Conservation (phyloP, 192 early-diverging fungal species). For the Phycomyces nitens region DNA sequence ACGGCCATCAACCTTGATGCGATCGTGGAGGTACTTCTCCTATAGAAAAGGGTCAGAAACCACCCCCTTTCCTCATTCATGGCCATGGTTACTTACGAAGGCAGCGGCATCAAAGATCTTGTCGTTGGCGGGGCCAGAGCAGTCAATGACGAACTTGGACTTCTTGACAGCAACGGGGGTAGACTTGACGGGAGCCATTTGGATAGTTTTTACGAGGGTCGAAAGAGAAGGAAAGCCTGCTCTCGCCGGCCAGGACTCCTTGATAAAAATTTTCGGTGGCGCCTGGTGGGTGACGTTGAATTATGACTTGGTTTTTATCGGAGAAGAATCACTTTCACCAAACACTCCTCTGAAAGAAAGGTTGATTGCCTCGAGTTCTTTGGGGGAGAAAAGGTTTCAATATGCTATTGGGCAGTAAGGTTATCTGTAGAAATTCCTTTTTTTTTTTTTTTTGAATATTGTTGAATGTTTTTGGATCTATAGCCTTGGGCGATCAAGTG, state of each 20-base stretch:
- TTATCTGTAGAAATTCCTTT: too few species aligned
- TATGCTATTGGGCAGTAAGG: too few species aligned
- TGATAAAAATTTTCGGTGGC: constrained; percentile 14
- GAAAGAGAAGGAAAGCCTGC: constrained; percentile 18
- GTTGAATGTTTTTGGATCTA: too few species aligned
- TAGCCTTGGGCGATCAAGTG: too few species aligned
- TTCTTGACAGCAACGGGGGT: constrained; percentile 50
- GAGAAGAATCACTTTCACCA: constrained; percentile 6
- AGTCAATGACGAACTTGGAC: constrained; percentile 90
- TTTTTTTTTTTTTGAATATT: too few species aligned
- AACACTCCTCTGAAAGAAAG: neutral
- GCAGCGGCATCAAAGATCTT: constrained; percentile 95
- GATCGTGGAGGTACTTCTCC: constrained; percentile 98
- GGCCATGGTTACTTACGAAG: constrained; percentile 58
- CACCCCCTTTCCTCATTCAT: too few species aligned
- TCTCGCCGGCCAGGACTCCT: neutral
- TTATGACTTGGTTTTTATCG: constrained; percentile 3
- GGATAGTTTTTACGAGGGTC: constrained; percentile 1
- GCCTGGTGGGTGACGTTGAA: neutral
- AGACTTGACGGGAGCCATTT: constrained; percentile 33
- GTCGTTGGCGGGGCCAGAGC: constrained; percentile 88
- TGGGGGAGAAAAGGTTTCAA: too few species aligned
- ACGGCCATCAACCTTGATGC: constrained; percentile 96
- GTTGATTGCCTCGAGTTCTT: neutral
- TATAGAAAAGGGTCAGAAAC: constrained; percentile 23